A percentile compares a stretch with the other conserved stretches of the same genome.
These are phyloP conservation scores for Wallacemonas sp. DNA, from an alignment of 208 protist genomes.

Conservation along the genomic window DNA sequence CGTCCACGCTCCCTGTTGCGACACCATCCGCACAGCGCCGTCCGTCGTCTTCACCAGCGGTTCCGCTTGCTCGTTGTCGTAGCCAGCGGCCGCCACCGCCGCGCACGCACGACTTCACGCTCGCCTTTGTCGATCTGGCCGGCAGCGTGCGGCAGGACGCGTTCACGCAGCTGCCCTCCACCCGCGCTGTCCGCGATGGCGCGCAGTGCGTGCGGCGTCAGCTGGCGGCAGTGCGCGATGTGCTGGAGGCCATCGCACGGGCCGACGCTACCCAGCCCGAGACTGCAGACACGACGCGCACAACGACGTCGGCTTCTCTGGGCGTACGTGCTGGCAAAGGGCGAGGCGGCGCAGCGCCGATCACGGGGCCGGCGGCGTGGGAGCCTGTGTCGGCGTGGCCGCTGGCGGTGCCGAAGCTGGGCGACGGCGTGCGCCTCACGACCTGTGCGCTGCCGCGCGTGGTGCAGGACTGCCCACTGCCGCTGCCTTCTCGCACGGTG, in stretches of 20 bases:
- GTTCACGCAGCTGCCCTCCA: constrained; percentile 8
- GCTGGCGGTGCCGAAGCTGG: neutral
- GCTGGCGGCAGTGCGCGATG: constrained; percentile 4
- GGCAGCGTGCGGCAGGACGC: constrained; percentile 52
- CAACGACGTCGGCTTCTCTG: neutral
- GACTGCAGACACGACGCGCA: constrained; percentile 1
- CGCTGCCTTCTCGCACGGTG: neutral
- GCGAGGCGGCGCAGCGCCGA: neutral
- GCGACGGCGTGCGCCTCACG: constrained; percentile 1
- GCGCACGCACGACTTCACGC: constrained; percentile 25
- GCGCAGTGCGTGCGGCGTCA: constrained; percentile 9
- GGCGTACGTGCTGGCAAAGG: too few species aligned
- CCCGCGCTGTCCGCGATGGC: neutral
- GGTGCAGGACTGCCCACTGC: neutral
- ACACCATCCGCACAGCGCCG: neutral
- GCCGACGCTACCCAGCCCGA: neutral
- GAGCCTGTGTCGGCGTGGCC: constrained; percentile 5
- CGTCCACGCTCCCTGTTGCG: too few species aligned
- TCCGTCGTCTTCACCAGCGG: too few species aligned
- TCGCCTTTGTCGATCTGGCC: constrained; percentile 74
- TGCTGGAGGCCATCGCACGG: constrained; percentile 13
- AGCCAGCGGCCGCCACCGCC: too few species aligned
- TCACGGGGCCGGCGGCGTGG: neutral
- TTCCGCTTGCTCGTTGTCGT: too few species aligned
- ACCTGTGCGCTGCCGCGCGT: neutral